Base-by-base conservation (phyloP, 2,329 filamentous ascomycete genomes). In the Triangularia verruculosa region DNA sequence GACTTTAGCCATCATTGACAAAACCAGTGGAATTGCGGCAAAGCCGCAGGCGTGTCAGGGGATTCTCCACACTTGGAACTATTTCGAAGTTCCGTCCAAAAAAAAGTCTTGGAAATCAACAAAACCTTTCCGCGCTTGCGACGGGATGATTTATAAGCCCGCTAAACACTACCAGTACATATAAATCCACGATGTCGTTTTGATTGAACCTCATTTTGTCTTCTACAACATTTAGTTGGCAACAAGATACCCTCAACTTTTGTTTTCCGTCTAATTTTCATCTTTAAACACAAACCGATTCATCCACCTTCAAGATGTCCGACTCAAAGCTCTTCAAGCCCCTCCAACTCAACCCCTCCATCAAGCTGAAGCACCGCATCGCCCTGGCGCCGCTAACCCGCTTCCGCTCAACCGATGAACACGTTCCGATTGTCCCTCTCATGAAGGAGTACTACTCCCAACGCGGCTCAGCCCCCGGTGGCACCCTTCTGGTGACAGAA, bases 341-440 rank as follows among this genome's bases (percentile, higher is more conserved):
- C 15, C 71, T 82, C 61, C 67, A 72, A n/a, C 75, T 82, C 7
- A 78, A 82, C 13, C 39, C 51, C 65, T 78, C 78, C 52, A 76
- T 82, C 56, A 73, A 71, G 9, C 78, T 87, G 43, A 74, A 79
- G 59, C 82, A 86, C 69, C 80, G 84, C 59, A 74, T 86, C 24
- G 75, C 83, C 53, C 73, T 82, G 70, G 82, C 82, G 0, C 82
- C 85, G 0, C 72, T 86, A 55, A 86, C 84, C 5, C 79, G 84
- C 39, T 83, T 81, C 68, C 79, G 84, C 27, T 80, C 78, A 15
- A 73, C 76, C 63, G 72, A 77, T n/a, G 30, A 63, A 58, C 63
- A 69, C 58, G 64, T 68, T 5, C 69, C 70, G n/a, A 56, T 52
- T 34, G 17, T 34, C 24, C 55, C 65, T 4, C 39, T 70, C 11